Conservation (phyloP, 768 basidiomycete species). For the Russula ochroleuca region DNA sequence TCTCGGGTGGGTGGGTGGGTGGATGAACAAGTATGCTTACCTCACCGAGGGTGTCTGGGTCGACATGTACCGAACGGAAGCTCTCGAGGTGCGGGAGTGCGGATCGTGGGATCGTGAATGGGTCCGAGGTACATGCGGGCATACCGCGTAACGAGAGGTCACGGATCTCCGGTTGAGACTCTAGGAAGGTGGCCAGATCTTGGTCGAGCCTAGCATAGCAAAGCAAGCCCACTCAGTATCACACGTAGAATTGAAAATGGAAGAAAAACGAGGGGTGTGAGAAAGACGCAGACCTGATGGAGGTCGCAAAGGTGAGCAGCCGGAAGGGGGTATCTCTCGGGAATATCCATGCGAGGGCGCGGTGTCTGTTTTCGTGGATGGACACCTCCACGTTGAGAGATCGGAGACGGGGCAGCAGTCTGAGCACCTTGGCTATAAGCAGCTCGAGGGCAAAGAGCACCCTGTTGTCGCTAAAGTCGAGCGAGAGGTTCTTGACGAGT, state of each 20-base stretch:
- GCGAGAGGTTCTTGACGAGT: conserved; percentile 45
- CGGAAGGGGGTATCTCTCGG: conserved; percentile 39
- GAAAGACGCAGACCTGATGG: conserved; percentile 43
- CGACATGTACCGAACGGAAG: conserved; percentile 54
- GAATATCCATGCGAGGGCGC: conserved; percentile 45
- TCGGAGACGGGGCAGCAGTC: conserved; percentile 38
- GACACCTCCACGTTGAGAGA: conserved; percentile 48
- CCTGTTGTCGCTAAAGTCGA: conserved; percentile 39
- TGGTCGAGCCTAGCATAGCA: conserved; percentile 32
- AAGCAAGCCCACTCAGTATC: not conserved
- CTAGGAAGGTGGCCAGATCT: conserved; percentile 48
- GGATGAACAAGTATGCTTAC: not conserved
- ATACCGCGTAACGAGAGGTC: conserved; percentile 57
- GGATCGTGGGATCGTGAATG: conserved; percentile 35
- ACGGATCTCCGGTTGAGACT: conserved; percentile 43
- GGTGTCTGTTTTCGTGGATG: conserved; percentile 11
- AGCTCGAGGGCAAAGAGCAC: conserved; percentile 48
- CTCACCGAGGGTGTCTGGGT: conserved; percentile 40
- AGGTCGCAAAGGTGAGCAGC: conserved; percentile 49
- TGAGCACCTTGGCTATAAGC: conserved; percentile 46
- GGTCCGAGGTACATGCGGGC: conserved; percentile 34
- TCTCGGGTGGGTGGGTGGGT: no score
- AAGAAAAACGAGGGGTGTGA: not conserved
- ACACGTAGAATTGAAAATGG: not conserved
- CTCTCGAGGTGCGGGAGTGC: conserved; percentile 47